A percentile compares a stretch with the other conserved stretches of the same genome.
These are phyloP conservation scores for Fonsecaea erecta DNA, from an alignment of 2,329 filamentous ascomycete genomes.

Conservation along the genomic window DNA sequence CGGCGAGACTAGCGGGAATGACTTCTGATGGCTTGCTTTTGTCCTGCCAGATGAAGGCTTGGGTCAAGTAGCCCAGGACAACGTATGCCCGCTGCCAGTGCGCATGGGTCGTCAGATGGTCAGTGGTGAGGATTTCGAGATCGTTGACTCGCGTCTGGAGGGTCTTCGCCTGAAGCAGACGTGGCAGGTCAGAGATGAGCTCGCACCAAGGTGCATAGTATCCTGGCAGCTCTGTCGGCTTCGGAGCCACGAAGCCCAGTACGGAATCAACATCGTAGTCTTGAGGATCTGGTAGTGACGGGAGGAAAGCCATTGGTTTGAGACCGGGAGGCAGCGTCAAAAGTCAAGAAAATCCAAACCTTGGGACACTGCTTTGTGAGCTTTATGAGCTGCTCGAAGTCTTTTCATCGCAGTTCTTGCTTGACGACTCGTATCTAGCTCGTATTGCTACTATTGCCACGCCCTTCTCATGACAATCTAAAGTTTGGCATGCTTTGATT, in stretches of 20 bases:
- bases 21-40: conserved; percentile 8
- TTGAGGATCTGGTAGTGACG: conserved; percentile 1
- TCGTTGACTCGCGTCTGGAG: conserved; percentile 1
- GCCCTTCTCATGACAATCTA: conserved; percentile 12
- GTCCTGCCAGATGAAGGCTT: conserved; percentile 22
- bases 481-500: conserved; percentile 5
- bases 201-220: conserved; percentile 25
- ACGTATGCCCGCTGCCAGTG: conserved; percentile 28
- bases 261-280: conserved; percentile 19
- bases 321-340: not conserved
- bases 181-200: conserved; percentile 13
- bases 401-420: not conserved
- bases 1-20: conserved; percentile 15
- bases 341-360: not conserved
- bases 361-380: not conserved
- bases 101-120: conserved; percentile 3
- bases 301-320: conserved; percentile 9
- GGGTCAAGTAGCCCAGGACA: conserved; percentile 21
- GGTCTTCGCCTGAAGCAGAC: conserved; percentile 8
- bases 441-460: not conserved
- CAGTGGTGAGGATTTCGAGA: conserved; percentile 7
- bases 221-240: conserved; percentile 1
- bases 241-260: conserved; percentile 19
- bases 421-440: not conserved
- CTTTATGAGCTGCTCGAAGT: not conserved